These are phyloP conservation scores for Citrus glauca DNA, from an alignment of 345 rosid genomes.

Conservation along the genomic window DNA sequence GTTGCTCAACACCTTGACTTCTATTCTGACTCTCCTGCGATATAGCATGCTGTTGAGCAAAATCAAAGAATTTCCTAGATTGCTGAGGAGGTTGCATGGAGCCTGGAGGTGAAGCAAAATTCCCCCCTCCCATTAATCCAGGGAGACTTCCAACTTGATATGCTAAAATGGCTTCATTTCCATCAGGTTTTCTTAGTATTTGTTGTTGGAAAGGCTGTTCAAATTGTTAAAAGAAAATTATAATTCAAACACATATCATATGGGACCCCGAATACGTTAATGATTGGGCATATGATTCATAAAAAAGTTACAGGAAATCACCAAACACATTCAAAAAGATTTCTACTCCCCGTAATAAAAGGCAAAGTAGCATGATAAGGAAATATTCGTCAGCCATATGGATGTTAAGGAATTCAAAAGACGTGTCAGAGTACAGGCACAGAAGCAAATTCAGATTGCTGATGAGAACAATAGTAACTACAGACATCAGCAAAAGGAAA, in stretches of 20 bases:
- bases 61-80: conserved; percentile 72
- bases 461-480: background rate
- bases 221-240: conserved; percentile 8
- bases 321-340: background rate
- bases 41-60: conserved; percentile 66
- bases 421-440: background rate
- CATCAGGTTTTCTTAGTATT: conserved; percentile 64
- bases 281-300: background rate
- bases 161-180: conserved; percentile 66
- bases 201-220: conserved; percentile 64
- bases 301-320: background rate
- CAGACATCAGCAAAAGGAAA: background rate
- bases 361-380: background rate
- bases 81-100: conserved; percentile 83
- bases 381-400: background rate
- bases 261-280: background rate
- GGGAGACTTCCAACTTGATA: conserved; percentile 74
- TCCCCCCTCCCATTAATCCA: conserved; percentile 69
- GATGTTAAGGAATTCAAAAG: background rate
- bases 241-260: conserved; percentile 1
- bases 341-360: background rate
- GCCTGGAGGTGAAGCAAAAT: conserved; percentile 56
- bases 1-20: conserved; percentile 57
- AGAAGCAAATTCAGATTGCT: background rate
- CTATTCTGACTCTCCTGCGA: conserved; percentile 70